A percentile compares a stretch with the other conserved stretches of the same genome.
These are phyloP conservation scores for Boletus tomentosulus DNA, from an alignment of 768 basidiomycete genomes.

Conservation along the genomic window DNA sequence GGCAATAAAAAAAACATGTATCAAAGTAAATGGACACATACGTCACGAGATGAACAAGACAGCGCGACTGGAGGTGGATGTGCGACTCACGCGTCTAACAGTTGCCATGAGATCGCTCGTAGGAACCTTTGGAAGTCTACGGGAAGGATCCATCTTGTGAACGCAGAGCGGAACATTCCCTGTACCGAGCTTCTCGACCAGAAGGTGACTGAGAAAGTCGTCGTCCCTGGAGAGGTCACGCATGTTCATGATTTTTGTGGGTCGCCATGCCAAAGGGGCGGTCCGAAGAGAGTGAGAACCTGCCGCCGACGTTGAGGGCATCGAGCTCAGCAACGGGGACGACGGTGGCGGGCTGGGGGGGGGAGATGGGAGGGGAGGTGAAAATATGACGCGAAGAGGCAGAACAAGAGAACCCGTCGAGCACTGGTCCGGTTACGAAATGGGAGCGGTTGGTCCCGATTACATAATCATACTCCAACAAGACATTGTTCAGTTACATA, in stretches of 20 bases:
- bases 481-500: neutral
- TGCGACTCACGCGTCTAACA: conserved; percentile 67
- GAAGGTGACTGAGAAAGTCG: conserved; percentile 84
- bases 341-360: conserved; percentile 20
- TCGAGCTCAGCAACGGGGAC: conserved; percentile 27
- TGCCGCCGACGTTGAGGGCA: conserved; percentile 29
- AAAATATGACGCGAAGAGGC: conserved; percentile 32
- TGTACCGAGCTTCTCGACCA: conserved; percentile 86
- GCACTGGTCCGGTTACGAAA: conserved; percentile 34
- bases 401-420: conserved; percentile 20
- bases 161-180: conserved; percentile 76
- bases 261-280: conserved; percentile 56
- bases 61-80: conserved; percentile 24
- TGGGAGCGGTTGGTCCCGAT: conserved; percentile 9
- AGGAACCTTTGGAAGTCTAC: conserved; percentile 73
- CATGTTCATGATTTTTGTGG: conserved; percentile 88
- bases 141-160: conserved; percentile 83
- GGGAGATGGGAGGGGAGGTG: conserved; percentile 6
- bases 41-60: conserved; percentile 21
- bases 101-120: conserved; percentile 62
- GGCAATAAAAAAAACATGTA: conserved; percentile 13
- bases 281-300: conserved; percentile 21
- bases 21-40: conserved; percentile 18
- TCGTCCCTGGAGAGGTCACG: conserved; percentile 87
- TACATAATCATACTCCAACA: conserved; percentile 18